These are phyloP conservation scores for Aspergillus ruber DNA, from an alignment of 2,329 filamentous ascomycete genomes.

Conservation along the genomic window DNA sequence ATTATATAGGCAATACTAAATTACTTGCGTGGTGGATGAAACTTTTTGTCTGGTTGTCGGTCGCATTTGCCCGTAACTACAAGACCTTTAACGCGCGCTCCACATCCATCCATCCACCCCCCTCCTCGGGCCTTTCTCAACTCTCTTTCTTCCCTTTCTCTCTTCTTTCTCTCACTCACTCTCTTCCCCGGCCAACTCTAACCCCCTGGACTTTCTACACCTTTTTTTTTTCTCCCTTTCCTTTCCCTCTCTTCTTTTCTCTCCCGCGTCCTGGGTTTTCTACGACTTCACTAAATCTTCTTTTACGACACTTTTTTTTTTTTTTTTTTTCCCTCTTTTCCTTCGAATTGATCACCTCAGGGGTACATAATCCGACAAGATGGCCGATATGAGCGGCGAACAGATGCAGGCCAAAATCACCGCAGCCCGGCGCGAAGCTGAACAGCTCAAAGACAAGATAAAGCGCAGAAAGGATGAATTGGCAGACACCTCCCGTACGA, in stretches of 20 bases:
- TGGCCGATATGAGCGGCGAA: slow-evolving; percentile 47
- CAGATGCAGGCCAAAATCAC: slow-evolving; percentile 88
- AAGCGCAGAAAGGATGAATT: slow-evolving; percentile 99
- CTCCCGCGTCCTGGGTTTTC: slow-evolving; percentile 13
- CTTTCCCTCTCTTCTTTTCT: slow-evolving; percentile 4
- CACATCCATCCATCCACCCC: slow-evolving; percentile 17
- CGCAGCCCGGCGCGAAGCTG: slow-evolving; percentile 90
- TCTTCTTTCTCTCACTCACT: slow-evolving; percentile 5
- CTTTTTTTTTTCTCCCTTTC: slow-evolving; percentile 6
- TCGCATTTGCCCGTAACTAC: too few relatives aligned
- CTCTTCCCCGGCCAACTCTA: slow-evolving; percentile 1
- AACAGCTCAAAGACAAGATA: slow-evolving; percentile 96
- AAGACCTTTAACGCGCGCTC: slow-evolving; percentile 11
- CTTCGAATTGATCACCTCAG: slow-evolving; percentile 18
- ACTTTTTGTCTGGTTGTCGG: too few relatives aligned
- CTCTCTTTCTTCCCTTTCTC: slow-evolving; percentile 1
- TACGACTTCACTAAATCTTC: slow-evolving; percentile 31
- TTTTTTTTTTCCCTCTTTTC: slow-evolving; percentile 6
- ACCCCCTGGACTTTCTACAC: slow-evolving; percentile 6
- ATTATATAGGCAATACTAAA: too few relatives aligned
- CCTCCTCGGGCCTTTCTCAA: background rate
- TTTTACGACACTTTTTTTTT: too few relatives aligned
- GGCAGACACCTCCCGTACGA: slow-evolving; percentile 91
- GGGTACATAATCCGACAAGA: slow-evolving; percentile 26
- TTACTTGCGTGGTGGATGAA: too few relatives aligned